Evolutionary conservation across 2,329 filamentous ascomycete species (phyloP), one percentile per base, ranked within the genome.

Genomic region (Proliferodiscus dingleyae): DNA sequence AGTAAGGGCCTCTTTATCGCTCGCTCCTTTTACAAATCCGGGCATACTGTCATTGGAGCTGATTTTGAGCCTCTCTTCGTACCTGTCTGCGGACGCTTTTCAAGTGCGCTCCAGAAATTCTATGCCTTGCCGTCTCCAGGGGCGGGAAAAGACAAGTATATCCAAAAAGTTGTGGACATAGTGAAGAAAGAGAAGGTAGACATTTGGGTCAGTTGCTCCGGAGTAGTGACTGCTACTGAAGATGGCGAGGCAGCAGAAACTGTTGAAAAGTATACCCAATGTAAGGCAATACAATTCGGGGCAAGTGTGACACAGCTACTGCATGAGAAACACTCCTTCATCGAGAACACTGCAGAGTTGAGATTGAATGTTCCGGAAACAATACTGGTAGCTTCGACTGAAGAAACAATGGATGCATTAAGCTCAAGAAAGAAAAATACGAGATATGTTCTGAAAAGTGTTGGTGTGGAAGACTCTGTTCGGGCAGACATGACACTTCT

Each of bases 121-220:
- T 76, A 83, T 61, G 69, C 55, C 8, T 63, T 74, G 24, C 67
- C 61, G 24, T 67, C 59, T 52, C 39, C 45, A 4, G 43, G 42
- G 1, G 24, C 68, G 4, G 67, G 71, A 15, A 64, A 64, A 1
- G 10, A 21, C 8, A 34, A 16, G 4, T 88, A 89, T 56, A 70
- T 77, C 11, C 64, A 71, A 11, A 67, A 68, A 0, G 62, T 89
- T 3, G 61, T 85, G 2, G 65, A 77, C 7, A 72, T 89, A 21
- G 71, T 88, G 32, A 60, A 70, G 5, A 61, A 66, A 0, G 83
- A 89, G 51, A 69, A 72, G 0, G 73, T 87, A 4, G 77, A 87
- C 45, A 64, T 89, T 3, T 90, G 85, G 85, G 77, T 89, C 3
- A 81, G 79, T 16, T 87, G 84, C 56, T 87, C 84, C 0, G 81